These are phyloP conservation scores for Clitopilus hobsonii DNA, from an alignment of 768 basidiomycete species.

Conservation along the genomic window DNA sequence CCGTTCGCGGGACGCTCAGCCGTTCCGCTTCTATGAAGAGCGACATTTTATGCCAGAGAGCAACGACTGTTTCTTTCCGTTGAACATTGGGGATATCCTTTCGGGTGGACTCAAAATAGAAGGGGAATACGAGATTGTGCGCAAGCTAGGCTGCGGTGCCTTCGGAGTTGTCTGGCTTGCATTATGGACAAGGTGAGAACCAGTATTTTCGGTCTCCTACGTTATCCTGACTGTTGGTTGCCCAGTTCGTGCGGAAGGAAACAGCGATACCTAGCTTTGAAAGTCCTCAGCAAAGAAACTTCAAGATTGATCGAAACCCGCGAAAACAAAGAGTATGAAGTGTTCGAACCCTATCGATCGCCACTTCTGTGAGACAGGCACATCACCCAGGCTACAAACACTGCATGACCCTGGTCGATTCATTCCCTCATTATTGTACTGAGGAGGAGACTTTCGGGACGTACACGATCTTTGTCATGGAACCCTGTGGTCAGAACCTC, in stretches of 20 bases:
- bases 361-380: background rate
- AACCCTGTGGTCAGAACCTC: background rate
- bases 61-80: background rate
- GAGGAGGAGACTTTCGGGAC: background rate
- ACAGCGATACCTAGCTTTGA: background rate
- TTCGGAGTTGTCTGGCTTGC: background rate
- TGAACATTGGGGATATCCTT: background rate
- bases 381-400: conserved; percentile 6
- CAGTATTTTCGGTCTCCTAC: background rate
- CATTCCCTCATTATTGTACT: background rate
- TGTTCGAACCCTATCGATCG: background rate
- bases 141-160: conserved; percentile 5
- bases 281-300: background rate
- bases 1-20: background rate
- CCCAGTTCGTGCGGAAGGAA: background rate
- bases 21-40: background rate
- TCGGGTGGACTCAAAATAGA: background rate
- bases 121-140: conserved; percentile 4
- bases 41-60: background rate
- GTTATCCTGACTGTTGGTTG: background rate
- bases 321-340: background rate
- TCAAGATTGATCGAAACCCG: background rate
- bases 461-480: conserved; percentile 1
- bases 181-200: background rate
- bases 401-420: conserved; percentile 2